Evolutionary conservation across 73 alveolate genomes (phyloP).

Genomic region (Paraurostyla sp.): DNA sequence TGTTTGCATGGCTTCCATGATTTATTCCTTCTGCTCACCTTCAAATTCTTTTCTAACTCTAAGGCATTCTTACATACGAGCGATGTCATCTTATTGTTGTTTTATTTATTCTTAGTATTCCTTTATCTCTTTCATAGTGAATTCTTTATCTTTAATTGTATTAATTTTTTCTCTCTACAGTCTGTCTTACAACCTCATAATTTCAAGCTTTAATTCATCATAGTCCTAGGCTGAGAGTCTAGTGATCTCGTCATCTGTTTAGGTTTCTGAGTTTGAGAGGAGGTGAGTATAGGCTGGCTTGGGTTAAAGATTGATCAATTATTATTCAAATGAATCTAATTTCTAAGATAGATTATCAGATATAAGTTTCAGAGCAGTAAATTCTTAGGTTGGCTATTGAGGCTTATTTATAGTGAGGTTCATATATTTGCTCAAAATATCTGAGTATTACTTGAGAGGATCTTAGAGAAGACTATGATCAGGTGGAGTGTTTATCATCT

Average conservation of each 20-base stretch:
- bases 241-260: conserved; percentile 33
- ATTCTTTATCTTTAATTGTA: background rate
- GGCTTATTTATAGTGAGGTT: background rate
- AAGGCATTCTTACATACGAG: background rate
- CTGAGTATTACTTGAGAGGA: too few relatives aligned
- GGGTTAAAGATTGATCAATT: background rate
- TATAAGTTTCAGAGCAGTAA: background rate
- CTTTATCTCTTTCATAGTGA: background rate
- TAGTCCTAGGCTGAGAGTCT: background rate
- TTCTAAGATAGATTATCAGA: background rate
- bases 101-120: conserved; percentile 8
- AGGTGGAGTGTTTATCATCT: too few relatives aligned
- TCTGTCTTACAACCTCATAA: conserved; percentile 2
- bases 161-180: conserved; percentile 3
- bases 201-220: conserved; percentile 17
- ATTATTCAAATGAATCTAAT: conserved; percentile 7
- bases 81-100: background rate
- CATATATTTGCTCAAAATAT: background rate
- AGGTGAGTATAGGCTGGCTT: background rate
- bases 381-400: background rate
- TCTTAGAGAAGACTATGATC: too few relatives aligned
- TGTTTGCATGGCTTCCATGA: background rate
- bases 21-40: background rate
- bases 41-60: conserved; percentile 16
- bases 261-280: background rate